A percentile compares a stretch with the other conserved stretches of the same genome.
Evolutionary conservation across 2,329 filamentous ascomycete genomes (phyloP).

Genomic region (Sarocladium strictum): DNA sequence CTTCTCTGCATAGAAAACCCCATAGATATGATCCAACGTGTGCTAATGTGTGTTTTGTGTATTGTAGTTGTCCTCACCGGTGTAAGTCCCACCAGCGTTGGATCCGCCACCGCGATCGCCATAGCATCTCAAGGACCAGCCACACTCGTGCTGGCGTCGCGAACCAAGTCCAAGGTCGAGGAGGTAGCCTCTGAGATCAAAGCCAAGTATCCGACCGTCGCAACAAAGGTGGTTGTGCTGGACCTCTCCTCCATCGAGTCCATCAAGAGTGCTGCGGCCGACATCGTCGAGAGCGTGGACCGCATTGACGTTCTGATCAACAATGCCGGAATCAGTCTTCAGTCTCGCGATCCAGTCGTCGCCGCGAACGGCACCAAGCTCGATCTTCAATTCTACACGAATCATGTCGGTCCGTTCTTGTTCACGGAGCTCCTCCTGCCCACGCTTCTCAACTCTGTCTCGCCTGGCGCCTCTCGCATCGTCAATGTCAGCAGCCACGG

Average conservation of each 20-base stretch:
- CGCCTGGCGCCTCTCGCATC: constrained; percentile 21
- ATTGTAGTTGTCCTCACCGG: constrained; percentile 2
- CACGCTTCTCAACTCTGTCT: constrained; percentile 19
- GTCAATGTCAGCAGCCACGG: constrained; percentile 40
- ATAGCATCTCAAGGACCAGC: constrained; percentile 3
- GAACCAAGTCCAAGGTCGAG: not conserved
- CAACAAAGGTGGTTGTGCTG: not conserved
- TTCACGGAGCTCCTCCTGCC: constrained; percentile 31
- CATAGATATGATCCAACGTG: no score
- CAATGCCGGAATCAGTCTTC: constrained; percentile 7
- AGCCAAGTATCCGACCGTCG: not conserved
- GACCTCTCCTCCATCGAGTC: constrained; percentile 1
- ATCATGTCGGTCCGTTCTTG: constrained; percentile 33
- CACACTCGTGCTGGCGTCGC: not conserved
- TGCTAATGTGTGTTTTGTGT: no score
- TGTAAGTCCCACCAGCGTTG: constrained; percentile 1
- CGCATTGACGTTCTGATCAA: constrained; percentile 11
- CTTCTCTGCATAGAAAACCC: no score
- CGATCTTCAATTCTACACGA: constrained; percentile 43
- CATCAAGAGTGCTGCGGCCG: not conserved
- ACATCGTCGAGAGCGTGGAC: not conserved
- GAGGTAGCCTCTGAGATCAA: constrained; percentile 1
- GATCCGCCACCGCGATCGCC: not conserved
- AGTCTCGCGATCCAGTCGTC: not conserved
- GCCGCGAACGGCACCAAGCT: not conserved